phyloP scores from a whole-genome alignment of 352 stramenopile species.

The Achlya hypogyna region DNA sequence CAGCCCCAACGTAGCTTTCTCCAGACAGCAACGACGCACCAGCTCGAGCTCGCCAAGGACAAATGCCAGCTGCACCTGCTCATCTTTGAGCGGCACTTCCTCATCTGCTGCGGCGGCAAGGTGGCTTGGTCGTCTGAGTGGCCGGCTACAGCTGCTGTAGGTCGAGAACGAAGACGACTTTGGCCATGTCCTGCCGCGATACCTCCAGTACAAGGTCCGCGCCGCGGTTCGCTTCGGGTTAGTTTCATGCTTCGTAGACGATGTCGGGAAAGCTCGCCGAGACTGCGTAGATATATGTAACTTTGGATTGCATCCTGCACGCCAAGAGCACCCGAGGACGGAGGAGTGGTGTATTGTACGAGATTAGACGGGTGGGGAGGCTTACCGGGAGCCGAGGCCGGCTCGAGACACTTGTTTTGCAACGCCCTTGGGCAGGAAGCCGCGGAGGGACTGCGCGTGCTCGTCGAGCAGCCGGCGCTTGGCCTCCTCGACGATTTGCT shows the following conservation, averaged over 20 bases:
- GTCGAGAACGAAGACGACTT: constrained; percentile 13
- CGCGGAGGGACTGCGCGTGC: constrained; percentile 73
- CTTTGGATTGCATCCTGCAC: background rate
- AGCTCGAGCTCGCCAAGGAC: background rate
- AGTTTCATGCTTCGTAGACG: background rate
- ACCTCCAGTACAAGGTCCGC: constrained; percentile 3
- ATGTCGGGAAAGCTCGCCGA: background rate
- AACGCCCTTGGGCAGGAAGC: constrained; percentile 53
- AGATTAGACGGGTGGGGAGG: background rate
- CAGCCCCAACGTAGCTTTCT: background rate
- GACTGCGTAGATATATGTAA: background rate
- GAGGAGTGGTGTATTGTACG: background rate
- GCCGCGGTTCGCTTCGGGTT: background rate
- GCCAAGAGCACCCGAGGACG: background rate
- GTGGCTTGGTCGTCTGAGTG: background rate
- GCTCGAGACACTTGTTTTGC: constrained; percentile 4
- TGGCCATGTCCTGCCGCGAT: background rate
- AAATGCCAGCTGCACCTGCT: background rate
- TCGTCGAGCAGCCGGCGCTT: constrained; percentile 75
- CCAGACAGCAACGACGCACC: background rate
- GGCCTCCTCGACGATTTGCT: constrained; percentile 78
- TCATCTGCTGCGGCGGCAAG: background rate
- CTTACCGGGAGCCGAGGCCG: constrained; percentile 4
- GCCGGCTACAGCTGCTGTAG: background rate
- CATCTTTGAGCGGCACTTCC: constrained; percentile 8